Conservation (phyloP, 2,329 filamentous ascomycete genomes). For the Penicillium sp. region DNA sequence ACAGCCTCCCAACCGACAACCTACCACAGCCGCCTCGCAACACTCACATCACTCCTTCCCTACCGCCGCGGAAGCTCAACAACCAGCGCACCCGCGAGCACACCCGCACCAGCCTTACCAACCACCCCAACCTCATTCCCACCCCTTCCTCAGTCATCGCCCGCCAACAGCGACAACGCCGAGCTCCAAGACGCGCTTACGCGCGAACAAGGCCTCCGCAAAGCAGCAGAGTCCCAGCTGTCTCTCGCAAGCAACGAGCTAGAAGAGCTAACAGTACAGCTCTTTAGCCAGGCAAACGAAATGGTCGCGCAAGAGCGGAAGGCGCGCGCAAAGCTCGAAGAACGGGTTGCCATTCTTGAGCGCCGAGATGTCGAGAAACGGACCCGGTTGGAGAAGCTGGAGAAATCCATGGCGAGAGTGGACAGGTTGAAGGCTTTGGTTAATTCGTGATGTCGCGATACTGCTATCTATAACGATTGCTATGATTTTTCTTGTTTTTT, state of each 20-base stretch:
- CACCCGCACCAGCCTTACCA: conserved; percentile 23
- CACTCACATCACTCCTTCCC: conserved; percentile 40
- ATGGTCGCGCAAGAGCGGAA: conserved; percentile 65
- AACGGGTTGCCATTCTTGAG: conserved; percentile 49
- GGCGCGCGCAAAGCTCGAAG: conserved; percentile 54
- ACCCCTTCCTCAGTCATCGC: conserved; percentile 15
- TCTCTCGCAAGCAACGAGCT: conserved; percentile 58
- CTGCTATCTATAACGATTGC: background rate
- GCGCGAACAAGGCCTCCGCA: conserved; percentile 56
- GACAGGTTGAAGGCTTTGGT: conserved; percentile 60
- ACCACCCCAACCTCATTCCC: conserved; percentile 13
- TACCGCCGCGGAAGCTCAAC: conserved; percentile 39
- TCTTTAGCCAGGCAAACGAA: conserved; percentile 66
- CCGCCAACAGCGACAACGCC: conserved; percentile 26
- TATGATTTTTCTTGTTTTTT: background rate
- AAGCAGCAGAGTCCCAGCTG: conserved; percentile 58
- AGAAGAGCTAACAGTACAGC: conserved; percentile 60
- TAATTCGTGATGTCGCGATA: conserved; percentile 23
- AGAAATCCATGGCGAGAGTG: conserved; percentile 58
- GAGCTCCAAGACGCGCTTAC: conserved; percentile 56
- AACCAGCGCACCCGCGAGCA: conserved; percentile 23
- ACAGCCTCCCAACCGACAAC: conserved; percentile 25
- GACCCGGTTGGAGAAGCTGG: conserved; percentile 54
- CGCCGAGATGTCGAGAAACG: conserved; percentile 51
- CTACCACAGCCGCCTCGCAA: conserved; percentile 38